Evolutionary conservation across 75 land plant species (phyloP), one percentile per base, ranked within the genome.

Genomic region (Pinus taeda): DNA sequence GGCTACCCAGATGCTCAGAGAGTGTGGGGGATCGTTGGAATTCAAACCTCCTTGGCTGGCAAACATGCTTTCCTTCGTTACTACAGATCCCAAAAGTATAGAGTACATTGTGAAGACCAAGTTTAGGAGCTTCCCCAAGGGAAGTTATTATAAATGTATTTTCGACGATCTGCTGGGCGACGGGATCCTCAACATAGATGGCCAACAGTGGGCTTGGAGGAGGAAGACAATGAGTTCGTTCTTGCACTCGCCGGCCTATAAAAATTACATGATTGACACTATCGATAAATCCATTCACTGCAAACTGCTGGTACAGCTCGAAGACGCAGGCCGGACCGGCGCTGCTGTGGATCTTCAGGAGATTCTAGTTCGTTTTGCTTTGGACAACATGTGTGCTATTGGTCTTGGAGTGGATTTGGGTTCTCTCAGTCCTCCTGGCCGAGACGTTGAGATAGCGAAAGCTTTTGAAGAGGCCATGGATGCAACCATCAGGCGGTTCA

Each of bases 401-500:
- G 90, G 83, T 1, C 86, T 92, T 42, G 94, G 90, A 2, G 81
- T 84, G 14, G 90, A 92, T 77, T 80, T 92, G 24, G 87, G 85
- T 11, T 89, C 86, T 74, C 81, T 89, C 64, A 66, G 76, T 12
- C 65, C 79, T 11, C 83, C 78, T 39, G 74, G 87, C 0, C 94
- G 88, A 2, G 79, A 75, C 45, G 79, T 87, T 18, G 81, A 80
- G 4, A 85, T 92, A 33, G 90, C 94, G 0, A 73, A 64, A 59
- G 92, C 94, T 18, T 88, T 89, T 75, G 94, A 92, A 63, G n/a
- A 77, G 6, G 94, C 92, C 26, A 82, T 86, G 9, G 88, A 89
- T 59, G 59, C 74, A 9, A 80, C 86, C 5, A 57, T 85, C 36
- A 56, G 75, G 37, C 80, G 95, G 26, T 85, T 88, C 83, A 59